Evolutionary conservation across 2,329 filamentous ascomycete species (phyloP), one percentile per base, ranked within the genome.

Genomic region (Fusarium chlamydosporum): DNA sequence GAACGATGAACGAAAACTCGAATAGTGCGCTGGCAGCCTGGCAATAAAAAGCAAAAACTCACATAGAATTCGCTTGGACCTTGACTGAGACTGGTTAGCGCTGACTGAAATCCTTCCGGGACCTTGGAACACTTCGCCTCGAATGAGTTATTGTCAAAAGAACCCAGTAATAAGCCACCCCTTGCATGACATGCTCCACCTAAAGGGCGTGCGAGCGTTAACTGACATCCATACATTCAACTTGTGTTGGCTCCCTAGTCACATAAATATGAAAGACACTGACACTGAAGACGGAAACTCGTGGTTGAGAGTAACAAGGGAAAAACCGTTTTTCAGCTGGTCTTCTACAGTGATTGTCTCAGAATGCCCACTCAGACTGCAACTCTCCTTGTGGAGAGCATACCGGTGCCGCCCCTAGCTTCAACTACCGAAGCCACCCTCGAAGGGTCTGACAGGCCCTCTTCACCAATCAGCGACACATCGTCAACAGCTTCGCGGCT

Each of bases 401-500:
- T 57, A 23, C 12, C 38, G 10, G 35, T 35, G 12, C 11, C 23
- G 43, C 18, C 34, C 5, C 27, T 31, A 4, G 16, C 29, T 6
- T 16, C 50, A 15, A 37, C 42, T 33, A 7, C 20, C n/a, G 58
- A 45, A 8, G 15, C 40, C 33, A 38, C 41, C 29, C 23, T 27
- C 6, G 29, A 61, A 18, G 13, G 23, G 11, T 38, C 20, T 13
- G 16, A 29, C 4, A 40, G 16, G 16, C 16, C 9, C 3, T 20
- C 5, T 27, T 40, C 34, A 13, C 2, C 13, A 51, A 6, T 29
- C n/a, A 41, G 18, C 54, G 31, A 26, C 35, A 40, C 7, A n/a
- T 15, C 42, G 29, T 18, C 40, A 15, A 34, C 45, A 7, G 23
- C 47, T 2, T 71, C 71, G 1, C 67, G 62, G 15, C 35, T 75